phyloP scores from a whole-genome alignment of 495 filamentous ascomycete species.

The Parachaetomium inaequale region DNA sequence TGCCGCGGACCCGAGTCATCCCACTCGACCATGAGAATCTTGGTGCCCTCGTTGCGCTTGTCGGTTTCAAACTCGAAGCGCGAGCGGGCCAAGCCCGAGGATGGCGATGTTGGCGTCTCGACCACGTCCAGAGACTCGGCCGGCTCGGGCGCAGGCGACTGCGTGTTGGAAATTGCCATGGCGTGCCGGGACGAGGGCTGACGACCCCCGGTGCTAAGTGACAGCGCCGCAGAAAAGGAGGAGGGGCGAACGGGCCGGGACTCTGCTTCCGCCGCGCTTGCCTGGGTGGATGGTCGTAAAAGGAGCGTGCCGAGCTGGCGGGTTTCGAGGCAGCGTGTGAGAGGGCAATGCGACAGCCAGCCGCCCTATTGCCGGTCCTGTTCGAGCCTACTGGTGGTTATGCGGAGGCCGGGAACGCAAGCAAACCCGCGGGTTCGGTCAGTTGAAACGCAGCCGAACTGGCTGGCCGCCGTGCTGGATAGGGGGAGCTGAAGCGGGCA shows the following conservation, averaged over 20 bases:
- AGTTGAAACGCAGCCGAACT: background rate
- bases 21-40: slow-evolving; percentile 85
- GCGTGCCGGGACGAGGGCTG: background rate
- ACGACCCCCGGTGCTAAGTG: background rate
- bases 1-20: slow-evolving; percentile 49
- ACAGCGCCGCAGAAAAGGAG: background rate
- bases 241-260: background rate
- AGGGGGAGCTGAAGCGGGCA: background rate
- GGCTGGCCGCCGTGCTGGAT: background rate
- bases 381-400: background rate
- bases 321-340: background rate
- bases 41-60: slow-evolving; percentile 73
- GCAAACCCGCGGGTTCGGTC: background rate
- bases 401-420: background rate
- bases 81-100: slow-evolving; percentile 55
- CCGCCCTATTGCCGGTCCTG: background rate
- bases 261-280: background rate
- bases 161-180: slow-evolving; percentile 26
- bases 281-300: background rate
- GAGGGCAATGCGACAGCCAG: background rate
- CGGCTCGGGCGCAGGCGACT: slow-evolving; percentile 11
- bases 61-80: slow-evolving; percentile 81
- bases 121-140: slow-evolving; percentile 30
- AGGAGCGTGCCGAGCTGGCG: background rate
- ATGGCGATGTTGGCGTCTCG: slow-evolving; percentile 41